Percentiles rank a stretch among this genome's conserved stretches.
phyloP scores from a whole-genome alignment of 495 filamentous ascomycete genomes.

The Aspergillus baeticus region DNA sequence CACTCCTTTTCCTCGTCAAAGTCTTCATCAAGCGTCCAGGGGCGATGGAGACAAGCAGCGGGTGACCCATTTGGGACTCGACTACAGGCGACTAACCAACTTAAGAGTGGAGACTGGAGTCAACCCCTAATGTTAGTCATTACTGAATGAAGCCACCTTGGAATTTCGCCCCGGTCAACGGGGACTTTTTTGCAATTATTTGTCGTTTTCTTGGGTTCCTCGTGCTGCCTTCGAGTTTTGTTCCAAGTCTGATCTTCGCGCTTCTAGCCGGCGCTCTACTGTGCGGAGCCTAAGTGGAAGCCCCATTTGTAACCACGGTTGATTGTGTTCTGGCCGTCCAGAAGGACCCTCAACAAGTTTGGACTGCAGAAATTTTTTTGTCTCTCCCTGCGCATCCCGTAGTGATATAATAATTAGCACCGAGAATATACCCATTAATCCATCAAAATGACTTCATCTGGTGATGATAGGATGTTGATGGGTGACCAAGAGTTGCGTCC shows the following conservation, averaged over 20 bases:
- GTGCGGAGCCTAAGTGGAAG: background rate
- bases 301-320: conserved; percentile 3
- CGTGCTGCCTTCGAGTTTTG: conserved; percentile 1
- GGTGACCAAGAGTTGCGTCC: too few relatives aligned
- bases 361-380: background rate
- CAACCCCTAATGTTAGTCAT: background rate
- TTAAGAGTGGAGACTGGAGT: background rate
- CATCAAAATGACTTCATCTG: too few relatives aligned
- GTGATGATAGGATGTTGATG: too few relatives aligned
- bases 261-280: too few relatives aligned
- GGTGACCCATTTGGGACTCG: conserved; percentile 3
- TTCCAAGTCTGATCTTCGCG: too few relatives aligned
- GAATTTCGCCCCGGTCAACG: background rate
- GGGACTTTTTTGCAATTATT: background rate
- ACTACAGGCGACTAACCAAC: conserved; percentile 1
- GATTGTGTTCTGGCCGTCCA: background rate
- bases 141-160: background rate
- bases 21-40: background rate
- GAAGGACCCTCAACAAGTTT: background rate
- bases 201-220: conserved; percentile 1
- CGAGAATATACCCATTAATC: too few relatives aligned
- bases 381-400: background rate
- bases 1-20: too few relatives aligned
- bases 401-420: too few relatives aligned
- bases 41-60: background rate